These are phyloP conservation scores for Eurotiales sp. DNA, from an alignment of 2,329 filamentous ascomycete species.

Conservation along the genomic window DNA sequence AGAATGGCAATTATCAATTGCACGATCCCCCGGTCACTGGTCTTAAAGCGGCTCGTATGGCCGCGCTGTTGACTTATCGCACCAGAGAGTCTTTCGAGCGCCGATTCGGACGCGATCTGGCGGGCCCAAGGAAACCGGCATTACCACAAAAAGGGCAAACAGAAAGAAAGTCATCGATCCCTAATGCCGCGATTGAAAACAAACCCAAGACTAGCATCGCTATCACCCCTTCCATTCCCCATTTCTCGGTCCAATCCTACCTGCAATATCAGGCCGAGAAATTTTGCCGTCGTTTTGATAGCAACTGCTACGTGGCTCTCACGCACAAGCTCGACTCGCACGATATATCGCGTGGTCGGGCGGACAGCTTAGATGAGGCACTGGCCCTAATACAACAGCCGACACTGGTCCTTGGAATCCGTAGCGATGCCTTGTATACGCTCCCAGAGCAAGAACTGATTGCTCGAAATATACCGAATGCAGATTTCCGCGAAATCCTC, in stretches of 20 bases:
- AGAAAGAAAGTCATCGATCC: too few relatives aligned
- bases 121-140: not conserved
- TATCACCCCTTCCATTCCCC: not conserved
- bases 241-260: slow-evolving; percentile 36
- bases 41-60: slow-evolving; percentile 36
- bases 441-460: not conserved
- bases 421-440: slow-evolving; percentile 5
- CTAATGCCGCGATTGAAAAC: too few relatives aligned
- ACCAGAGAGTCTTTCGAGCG: slow-evolving; percentile 32
- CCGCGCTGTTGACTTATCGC: slow-evolving; percentile 40
- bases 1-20: slow-evolving; percentile 32
- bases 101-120: slow-evolving; percentile 28
- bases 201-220: not conserved
- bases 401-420: slow-evolving; percentile 16
- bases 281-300: slow-evolving; percentile 37
- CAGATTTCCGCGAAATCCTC: slow-evolving; percentile 19
- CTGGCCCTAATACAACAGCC: not conserved
- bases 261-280: slow-evolving; percentile 38
- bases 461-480: not conserved
- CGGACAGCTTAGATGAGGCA: not conserved
- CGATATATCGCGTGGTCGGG: slow-evolving; percentile 27
- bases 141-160: too few relatives aligned
- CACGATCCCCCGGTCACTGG: slow-evolving; percentile 31
- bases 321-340: slow-evolving; percentile 39
- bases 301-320: slow-evolving; percentile 39